phyloP scores from a whole-genome alignment of 495 filamentous ascomycete species.

The Hypoxylon fuscum region DNA sequence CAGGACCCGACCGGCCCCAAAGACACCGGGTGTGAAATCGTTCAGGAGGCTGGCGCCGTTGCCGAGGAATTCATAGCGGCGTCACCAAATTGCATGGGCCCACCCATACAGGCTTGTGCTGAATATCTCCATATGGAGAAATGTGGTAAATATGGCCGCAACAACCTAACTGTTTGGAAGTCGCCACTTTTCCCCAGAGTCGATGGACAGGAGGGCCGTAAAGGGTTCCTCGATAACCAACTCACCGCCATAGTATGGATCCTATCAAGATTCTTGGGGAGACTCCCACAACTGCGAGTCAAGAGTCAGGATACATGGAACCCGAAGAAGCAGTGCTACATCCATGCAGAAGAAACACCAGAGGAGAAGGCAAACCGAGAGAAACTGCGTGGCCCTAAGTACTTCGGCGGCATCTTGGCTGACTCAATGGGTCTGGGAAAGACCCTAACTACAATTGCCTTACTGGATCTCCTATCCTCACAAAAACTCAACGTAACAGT shows the following conservation, averaged over 20 bases:
- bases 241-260: slow-evolving; percentile 42
- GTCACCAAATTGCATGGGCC: slow-evolving; percentile 36
- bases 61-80: slow-evolving; percentile 21
- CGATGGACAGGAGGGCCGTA: slow-evolving; percentile 24
- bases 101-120: slow-evolving; percentile 31
- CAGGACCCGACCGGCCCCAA: slow-evolving; percentile 14
- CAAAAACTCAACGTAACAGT: slow-evolving; percentile 28
- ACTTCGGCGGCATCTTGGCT: slow-evolving; percentile 78
- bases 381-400: slow-evolving; percentile 32
- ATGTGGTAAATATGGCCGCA: slow-evolving; percentile 39
- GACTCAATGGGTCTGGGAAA: slow-evolving; percentile 97
- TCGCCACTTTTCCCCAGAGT: slow-evolving; percentile 32
- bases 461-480: slow-evolving; percentile 26
- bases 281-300: slow-evolving; percentile 23
- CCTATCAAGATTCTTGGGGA: slow-evolving; percentile 34
- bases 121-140: slow-evolving; percentile 33
- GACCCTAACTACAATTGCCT: slow-evolving; percentile 63
- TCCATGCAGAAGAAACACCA: not conserved
- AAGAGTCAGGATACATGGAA: not conserved
- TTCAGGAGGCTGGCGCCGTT: slow-evolving; percentile 16
- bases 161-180: slow-evolving; percentile 27
- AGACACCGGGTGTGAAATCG: slow-evolving; percentile 11
- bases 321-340: not conserved
- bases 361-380: slow-evolving; percentile 16
- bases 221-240: slow-evolving; percentile 35